These are phyloP conservation scores for Ceriops decandra DNA, from an alignment of 345 rosid genomes.

Conservation along the genomic window DNA sequence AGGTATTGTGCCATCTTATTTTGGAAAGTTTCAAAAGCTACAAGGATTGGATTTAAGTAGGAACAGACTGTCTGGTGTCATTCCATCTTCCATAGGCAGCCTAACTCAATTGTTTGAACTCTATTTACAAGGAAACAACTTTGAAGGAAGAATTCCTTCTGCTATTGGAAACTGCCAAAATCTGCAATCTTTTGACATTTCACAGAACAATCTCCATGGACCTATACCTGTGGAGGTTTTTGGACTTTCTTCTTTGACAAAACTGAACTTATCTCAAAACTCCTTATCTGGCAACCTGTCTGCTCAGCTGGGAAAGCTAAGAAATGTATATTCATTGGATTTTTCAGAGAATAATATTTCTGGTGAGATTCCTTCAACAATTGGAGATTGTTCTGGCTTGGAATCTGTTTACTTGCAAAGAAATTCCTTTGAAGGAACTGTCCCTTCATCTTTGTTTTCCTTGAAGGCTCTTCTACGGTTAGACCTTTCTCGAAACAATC, in stretches of 20 bases:
- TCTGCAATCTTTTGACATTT: conserved; percentile 2
- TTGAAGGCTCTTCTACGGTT: conserved; percentile 9
- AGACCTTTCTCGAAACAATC: conserved; percentile 17
- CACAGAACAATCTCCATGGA: conserved; percentile 8
- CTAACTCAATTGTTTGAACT: conserved; percentile 4
- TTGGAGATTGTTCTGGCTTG: conserved; percentile 9
- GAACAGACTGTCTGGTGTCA: conserved; percentile 6
- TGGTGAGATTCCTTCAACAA: conserved; percentile 8
- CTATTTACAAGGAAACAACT: neutral
- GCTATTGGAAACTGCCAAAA: conserved; percentile 6
- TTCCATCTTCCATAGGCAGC: conserved; percentile 4
- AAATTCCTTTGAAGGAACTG: conserved; percentile 7
- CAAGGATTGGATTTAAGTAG: conserved; percentile 7
- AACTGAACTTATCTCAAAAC: conserved; percentile 5
- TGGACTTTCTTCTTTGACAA: neutral
- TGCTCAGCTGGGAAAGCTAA: conserved; percentile 8
- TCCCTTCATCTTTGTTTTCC: conserved; percentile 9
- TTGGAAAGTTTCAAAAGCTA: conserved; percentile 15
- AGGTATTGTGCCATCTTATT: conserved; percentile 6
- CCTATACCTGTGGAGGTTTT: neutral
- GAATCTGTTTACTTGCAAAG: conserved; percentile 2
- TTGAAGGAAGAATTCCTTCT: conserved; percentile 16
- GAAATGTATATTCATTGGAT: conserved; percentile 5
- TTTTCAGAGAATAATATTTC: conserved; percentile 6
- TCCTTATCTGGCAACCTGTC: conserved; percentile 2